These are phyloP conservation scores for Ophiostoma angusticollis DNA, from an alignment of 2,329 filamentous ascomycete species.

Conservation along the genomic window DNA sequence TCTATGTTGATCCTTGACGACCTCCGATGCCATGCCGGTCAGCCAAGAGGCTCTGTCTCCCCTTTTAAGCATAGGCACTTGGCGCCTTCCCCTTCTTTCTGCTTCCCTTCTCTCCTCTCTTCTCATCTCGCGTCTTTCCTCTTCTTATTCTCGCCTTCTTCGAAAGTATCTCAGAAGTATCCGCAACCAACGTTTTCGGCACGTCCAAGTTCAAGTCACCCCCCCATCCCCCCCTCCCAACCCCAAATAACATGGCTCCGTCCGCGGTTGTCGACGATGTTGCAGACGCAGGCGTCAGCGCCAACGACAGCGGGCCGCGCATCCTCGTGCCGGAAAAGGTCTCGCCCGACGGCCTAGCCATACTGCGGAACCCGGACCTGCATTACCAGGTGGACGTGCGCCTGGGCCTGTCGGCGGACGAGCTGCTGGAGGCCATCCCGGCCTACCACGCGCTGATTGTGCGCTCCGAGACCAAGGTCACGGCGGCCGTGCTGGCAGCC, in stretches of 20 bases:
- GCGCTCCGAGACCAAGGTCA: constrained; percentile 72
- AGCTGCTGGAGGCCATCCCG: constrained; percentile 52
- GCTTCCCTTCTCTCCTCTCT: not conserved
- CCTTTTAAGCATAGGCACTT: too few species aligned
- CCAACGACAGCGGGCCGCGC: constrained; percentile 19
- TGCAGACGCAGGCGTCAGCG: not conserved
- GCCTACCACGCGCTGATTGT: constrained; percentile 67
- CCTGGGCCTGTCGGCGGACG: constrained; percentile 45
- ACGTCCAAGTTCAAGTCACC: too few species aligned
- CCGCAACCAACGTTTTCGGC: too few species aligned
- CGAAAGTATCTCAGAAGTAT: too few species aligned
- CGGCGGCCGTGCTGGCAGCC: constrained; percentile 49
- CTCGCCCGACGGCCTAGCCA: constrained; percentile 61
- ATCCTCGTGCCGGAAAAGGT: constrained; percentile 71
- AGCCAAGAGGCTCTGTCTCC: too few species aligned
- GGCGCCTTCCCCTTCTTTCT: too few species aligned
- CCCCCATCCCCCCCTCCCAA: not conserved
- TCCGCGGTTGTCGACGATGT: constrained; percentile 16
- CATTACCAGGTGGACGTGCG: constrained; percentile 61
- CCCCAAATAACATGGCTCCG: constrained; percentile 20
- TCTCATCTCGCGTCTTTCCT: not conserved
- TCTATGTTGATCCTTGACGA: not conserved
- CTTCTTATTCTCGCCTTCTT: too few species aligned
- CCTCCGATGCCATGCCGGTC: too few species aligned
- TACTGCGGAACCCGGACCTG: constrained; percentile 50